Evolutionary conservation across 1,139 yeast genomes (phyloP).

Genomic region (Scheffersomyces titani): DNA sequence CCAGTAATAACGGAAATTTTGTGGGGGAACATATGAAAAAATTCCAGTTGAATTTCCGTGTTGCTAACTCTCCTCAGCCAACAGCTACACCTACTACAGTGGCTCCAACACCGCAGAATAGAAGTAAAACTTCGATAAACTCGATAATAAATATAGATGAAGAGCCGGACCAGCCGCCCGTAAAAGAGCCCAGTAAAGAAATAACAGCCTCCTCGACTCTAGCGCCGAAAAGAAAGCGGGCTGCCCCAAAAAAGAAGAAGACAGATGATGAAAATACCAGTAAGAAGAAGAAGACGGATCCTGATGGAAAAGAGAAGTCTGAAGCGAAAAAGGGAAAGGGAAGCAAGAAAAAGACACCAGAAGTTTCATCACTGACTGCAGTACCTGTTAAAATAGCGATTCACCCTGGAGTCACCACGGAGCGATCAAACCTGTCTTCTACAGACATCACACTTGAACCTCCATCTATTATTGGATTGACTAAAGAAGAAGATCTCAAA

Average conservation of each 20-base stretch:
- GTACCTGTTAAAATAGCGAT: conserved; percentile 17
- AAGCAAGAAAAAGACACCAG: conserved; percentile 10
- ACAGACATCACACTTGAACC: conserved; percentile 12
- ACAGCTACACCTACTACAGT: conserved; percentile 4
- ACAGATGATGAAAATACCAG: conserved; percentile 9
- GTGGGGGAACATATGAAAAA: conserved; percentile 27
- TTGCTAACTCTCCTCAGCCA: conserved; percentile 6
- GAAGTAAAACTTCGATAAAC: conserved; percentile 36
- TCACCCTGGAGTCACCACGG: conserved; percentile 22
- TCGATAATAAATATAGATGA: conserved; percentile 40
- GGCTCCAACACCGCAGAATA: neutral
- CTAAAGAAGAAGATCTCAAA: conserved; percentile 7
- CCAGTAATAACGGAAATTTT: conserved; percentile 1
- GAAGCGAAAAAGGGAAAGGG: conserved; percentile 8
- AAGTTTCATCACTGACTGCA: conserved; percentile 15
- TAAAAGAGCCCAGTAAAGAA: conserved; percentile 2
- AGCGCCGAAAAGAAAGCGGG: conserved; percentile 8
- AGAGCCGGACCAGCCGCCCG: conserved; percentile 11
- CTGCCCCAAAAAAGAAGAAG: conserved; percentile 4
- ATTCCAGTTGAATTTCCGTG: conserved; percentile 33
- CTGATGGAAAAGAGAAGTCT: conserved; percentile 9
- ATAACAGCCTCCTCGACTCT: conserved; percentile 10
- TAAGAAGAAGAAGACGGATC: conserved; percentile 18
- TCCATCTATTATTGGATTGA: conserved; percentile 19
- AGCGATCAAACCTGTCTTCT: conserved; percentile 9